A percentile compares a stretch with the other conserved stretches of the same genome.
phyloP scores from a whole-genome alignment of 306 rosid genomes.

The Fragaria ananassa region DNA sequence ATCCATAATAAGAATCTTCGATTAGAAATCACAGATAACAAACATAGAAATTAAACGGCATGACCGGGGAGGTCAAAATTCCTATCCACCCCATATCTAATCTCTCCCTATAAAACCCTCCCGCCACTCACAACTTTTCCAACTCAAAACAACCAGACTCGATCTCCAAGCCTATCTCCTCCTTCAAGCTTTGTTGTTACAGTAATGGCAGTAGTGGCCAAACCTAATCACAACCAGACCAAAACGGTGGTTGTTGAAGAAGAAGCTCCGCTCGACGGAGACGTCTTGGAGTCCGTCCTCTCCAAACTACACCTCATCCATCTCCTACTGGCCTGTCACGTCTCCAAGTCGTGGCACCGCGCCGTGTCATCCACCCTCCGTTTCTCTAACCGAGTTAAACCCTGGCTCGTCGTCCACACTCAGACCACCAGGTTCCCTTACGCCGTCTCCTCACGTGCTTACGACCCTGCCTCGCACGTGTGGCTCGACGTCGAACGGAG shows the following conservation, averaged over 20 bases:
- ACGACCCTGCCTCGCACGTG: conserved; percentile 64
- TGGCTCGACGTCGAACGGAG: conserved; percentile 41
- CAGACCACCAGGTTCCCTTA: conserved; percentile 43
- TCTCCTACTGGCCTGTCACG: conserved; percentile 43
- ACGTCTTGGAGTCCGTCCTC: conserved; percentile 55
- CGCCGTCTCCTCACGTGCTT: conserved; percentile 44
- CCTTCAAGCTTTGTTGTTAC: background rate
- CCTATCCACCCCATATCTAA: background rate
- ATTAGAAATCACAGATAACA: background rate
- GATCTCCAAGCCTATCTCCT: background rate
- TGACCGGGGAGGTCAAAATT: background rate
- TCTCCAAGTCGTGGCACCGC: conserved; percentile 55
- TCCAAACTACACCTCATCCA: conserved; percentile 58
- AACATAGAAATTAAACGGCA: background rate
- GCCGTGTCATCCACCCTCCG: conserved; percentile 62
- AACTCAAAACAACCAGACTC: background rate
- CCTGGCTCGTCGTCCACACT: conserved; percentile 61
- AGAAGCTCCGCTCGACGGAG: conserved; percentile 58
- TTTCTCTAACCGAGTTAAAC: conserved; percentile 39
- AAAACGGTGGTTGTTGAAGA: background rate
- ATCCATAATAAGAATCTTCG: too few species aligned
- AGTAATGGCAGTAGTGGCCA: background rate
- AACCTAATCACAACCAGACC: background rate
- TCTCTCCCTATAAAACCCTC: background rate
- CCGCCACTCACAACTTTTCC: background rate